Conservation (phyloP, 2,329 filamentous ascomycete species). For the Alternaria ethzedia region DNA sequence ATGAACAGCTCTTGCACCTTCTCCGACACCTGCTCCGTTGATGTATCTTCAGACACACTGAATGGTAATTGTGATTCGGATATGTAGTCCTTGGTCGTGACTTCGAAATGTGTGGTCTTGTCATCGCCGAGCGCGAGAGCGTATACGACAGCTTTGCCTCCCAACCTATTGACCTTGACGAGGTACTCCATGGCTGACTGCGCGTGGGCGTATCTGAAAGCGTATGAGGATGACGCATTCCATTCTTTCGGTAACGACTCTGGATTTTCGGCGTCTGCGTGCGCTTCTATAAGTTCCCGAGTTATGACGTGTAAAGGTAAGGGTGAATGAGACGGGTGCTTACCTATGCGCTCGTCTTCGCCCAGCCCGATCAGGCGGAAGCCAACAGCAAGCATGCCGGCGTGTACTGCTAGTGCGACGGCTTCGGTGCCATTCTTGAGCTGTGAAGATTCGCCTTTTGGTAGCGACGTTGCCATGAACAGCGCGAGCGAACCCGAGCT, state of each 20-base stretch:
- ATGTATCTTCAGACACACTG: constrained; percentile 57
- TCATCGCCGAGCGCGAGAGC: constrained; percentile 82
- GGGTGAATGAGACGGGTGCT: constrained; percentile 19
- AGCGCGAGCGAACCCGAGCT: constrained; percentile 51
- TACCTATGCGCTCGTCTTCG: constrained; percentile 79
- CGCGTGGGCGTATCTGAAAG: constrained; percentile 85
- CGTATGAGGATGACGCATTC: constrained; percentile 76
- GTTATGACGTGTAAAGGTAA: constrained; percentile 18
- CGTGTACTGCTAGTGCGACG: constrained; percentile 82
- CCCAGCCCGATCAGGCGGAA: constrained; percentile 85
- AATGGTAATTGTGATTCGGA: constrained; percentile 65
- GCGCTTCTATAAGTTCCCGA: constrained; percentile 56
- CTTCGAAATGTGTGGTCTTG: constrained; percentile 77
- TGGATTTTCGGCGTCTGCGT: constrained; percentile 62
- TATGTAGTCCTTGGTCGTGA: constrained; percentile 76
- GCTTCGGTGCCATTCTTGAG: constrained; percentile 79
- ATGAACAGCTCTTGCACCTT: constrained; percentile 70
- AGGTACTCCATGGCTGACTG: constrained; percentile 87
- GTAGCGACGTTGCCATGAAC: constrained; percentile 54
- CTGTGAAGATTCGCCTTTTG: constrained; percentile 47
- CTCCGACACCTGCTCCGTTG: constrained; percentile 52
- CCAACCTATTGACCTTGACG: constrained; percentile 80
- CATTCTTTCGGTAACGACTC: constrained; percentile 76
- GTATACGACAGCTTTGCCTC: constrained; percentile 81
- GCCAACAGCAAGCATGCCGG: constrained; percentile 78